Base-by-base conservation (phyloP, 371 early-diverging fungal species). In the Conidiobolus incongruus region DNA sequence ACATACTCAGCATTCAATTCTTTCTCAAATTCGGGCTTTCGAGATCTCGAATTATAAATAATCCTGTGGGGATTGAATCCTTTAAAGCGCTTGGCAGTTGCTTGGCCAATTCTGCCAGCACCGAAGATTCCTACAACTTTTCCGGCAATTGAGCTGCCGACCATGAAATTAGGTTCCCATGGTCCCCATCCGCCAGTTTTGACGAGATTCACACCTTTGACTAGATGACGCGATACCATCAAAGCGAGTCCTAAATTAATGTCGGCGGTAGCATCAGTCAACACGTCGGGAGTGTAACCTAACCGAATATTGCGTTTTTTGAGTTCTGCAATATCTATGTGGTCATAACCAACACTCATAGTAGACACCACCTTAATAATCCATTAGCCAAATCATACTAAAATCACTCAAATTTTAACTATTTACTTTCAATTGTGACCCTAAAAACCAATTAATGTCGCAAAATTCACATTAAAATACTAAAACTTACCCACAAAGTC, bases 181-280 rank as follows among this genome's bases (percentile, higher is more conserved):
- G n/a, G n/a, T n/a, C n/a, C n/a, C n/a, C n/a, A n/a, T n/a, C n/a
- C n/a, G n/a, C n/a, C n/a, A n/a, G n/a, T n/a, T n/a, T n/a, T n/a
- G n/a, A n/a, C n/a, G n/a, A n/a, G n/a, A n/a, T n/a, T n/a, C n/a
- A n/a, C n/a, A n/a, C n/a, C n/a, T n/a, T n/a, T n/a, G n/a, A n/a
- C n/a, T n/a, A n/a, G n/a, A n/a, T n/a, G n/a, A n/a, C 90, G 63
- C 2, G 72, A 61, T 0, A 79, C 76, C 19, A 75, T 69, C 38
- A 89, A 56, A 15, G 75, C 66, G 40, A 89, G 55, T 13, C 75
- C 56, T 4, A 79, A 65, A 0, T 82, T 75, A 6, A 83, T 58
- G 42, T 88, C 88, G 3, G 90, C 90, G 1, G 77, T 75, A 0
- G 87, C 85, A 48, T 85, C 87, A 0, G 87, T 89, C 37, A 87